These are phyloP conservation scores for Colletotrichum sp. DNA, from an alignment of 2,329 filamentous ascomycete species.

Conservation along the genomic window DNA sequence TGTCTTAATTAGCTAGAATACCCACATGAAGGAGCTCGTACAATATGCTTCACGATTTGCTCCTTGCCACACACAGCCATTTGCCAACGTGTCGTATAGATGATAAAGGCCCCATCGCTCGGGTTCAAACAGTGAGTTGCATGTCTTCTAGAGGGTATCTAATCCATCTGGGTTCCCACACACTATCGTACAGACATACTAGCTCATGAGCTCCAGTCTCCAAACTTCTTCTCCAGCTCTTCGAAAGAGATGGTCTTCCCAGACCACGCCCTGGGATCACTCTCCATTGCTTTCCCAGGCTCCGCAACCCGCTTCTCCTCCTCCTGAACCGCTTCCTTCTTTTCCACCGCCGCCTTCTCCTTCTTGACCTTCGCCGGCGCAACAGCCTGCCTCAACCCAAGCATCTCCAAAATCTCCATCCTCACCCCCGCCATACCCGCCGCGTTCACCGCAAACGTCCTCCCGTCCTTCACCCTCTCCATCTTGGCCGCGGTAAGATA, in stretches of 20 bases:
- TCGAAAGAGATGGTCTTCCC: conserved; percentile 40
- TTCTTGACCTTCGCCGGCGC: background rate
- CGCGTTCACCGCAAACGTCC: conserved; percentile 22
- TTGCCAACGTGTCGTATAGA: background rate
- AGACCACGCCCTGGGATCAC: conserved; percentile 27
- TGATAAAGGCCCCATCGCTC: background rate
- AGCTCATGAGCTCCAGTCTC: conserved; percentile 2
- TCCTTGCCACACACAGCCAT: background rate
- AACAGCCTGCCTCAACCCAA: conserved; percentile 32
- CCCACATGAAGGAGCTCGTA: conserved; percentile 3
- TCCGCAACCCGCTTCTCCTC: background rate
- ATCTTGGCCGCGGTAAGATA: conserved; percentile 44
- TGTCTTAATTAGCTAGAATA: conserved; percentile 2
- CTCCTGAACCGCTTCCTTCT: no score
- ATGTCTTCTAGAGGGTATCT: conserved; percentile 13
- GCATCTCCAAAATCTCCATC: conserved; percentile 44
- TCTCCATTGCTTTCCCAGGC: conserved; percentile 13
- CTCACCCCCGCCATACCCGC: conserved; percentile 46
- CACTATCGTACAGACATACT: conserved; percentile 1
- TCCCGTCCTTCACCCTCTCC: conserved; percentile 31
- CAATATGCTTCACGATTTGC: background rate
- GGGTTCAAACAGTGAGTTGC: background rate
- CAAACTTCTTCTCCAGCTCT: conserved; percentile 30
- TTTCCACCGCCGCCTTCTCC: background rate
- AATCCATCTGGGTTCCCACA: background rate